Evolutionary conservation across 2,329 filamentous ascomycete species (phyloP).

Genomic region (Fusarium sp.): DNA sequence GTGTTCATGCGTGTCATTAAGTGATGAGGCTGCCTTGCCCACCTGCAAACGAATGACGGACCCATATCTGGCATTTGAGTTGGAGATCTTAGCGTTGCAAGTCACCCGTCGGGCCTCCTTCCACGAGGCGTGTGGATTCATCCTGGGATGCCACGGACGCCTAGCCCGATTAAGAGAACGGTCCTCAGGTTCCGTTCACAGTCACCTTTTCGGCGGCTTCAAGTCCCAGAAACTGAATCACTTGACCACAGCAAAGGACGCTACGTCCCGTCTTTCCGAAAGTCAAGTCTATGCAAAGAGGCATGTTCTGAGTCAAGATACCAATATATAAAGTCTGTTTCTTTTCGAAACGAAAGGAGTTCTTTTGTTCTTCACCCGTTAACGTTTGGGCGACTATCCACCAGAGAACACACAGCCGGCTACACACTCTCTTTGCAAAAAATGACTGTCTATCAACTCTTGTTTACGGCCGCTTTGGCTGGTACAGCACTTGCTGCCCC

Average conservation of each 20-base stretch:
- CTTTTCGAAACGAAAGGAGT: not conserved
- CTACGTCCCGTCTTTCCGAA: not conserved
- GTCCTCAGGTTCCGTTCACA: not conserved
- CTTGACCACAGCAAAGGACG: not conserved
- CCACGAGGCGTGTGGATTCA: not conserved
- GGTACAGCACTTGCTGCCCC: constrained; percentile 54
- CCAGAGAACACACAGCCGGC: not conserved
- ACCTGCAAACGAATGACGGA: not conserved
- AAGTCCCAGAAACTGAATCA: not conserved
- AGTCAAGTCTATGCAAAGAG: not conserved
- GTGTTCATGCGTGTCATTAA: not conserved
- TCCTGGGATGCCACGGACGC: not conserved
- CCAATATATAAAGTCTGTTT: not conserved
- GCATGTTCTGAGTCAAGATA: not conserved
- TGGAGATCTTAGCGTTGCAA: not conserved
- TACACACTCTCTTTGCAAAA: not conserved
- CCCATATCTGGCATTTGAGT: not conserved
- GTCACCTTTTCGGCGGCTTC: not conserved
- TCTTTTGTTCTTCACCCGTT: not conserved
- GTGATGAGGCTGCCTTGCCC: not conserved
- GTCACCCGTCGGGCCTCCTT: not conserved
- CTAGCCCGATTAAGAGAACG: not conserved
- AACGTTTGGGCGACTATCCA: not conserved
- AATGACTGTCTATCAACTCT: constrained; percentile 32
- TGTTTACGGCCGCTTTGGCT: constrained; percentile 33